Evolutionary conservation across 495 filamentous ascomycete genomes (phyloP), one percentile per base, ranked within the genome.

Genomic region (Penicillium malachiteum): DNA sequence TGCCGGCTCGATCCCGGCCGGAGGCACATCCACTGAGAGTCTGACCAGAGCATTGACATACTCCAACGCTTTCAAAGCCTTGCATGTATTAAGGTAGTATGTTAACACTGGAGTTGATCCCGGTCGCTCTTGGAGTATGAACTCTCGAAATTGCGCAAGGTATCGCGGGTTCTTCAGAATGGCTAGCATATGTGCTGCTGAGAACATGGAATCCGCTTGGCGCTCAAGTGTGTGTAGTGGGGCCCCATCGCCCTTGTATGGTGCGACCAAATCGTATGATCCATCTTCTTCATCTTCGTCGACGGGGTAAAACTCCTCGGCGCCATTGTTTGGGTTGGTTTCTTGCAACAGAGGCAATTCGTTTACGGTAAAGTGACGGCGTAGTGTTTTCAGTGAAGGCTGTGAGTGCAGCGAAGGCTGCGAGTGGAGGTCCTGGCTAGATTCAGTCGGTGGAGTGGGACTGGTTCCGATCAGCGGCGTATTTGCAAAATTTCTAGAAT

Each of bases 81-180:
- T 89, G 50, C 81, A 66, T 0, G 85, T 74, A 49, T 73, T 76
- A 10, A 93, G 79, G 62, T 92, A 92, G 60, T 79, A 82, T 14
- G 76, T 76, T 0, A 96, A 75, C 0, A 85, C 66, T 0, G 85
- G 70, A 0, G 92, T 79, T 30, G 86, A 90, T 53, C 88, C 82
- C 18, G 84, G 81, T 26, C 91, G 86, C 32, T 89, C 77, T 0
- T 78, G 83, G 60, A 87, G 85, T 12, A 96, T 68, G 52, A 85
- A 92, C 1, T 83, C 78, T 14, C 75, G 81, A 49, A 83, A 81
- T 6, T 78, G 68, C 44, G 82, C 73, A 43, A 92, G 83, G 55
- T 91, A 82, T 9, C 78, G 70, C 37, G 84, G 84, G 56, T 88
- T 86, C 44, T 84, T 83, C 34, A 86, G 76, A 3, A 81, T 75